These are phyloP conservation scores for Ustilago lituana DNA, from an alignment of 1,284 basidiomycete genomes.

Conservation along the genomic window DNA sequence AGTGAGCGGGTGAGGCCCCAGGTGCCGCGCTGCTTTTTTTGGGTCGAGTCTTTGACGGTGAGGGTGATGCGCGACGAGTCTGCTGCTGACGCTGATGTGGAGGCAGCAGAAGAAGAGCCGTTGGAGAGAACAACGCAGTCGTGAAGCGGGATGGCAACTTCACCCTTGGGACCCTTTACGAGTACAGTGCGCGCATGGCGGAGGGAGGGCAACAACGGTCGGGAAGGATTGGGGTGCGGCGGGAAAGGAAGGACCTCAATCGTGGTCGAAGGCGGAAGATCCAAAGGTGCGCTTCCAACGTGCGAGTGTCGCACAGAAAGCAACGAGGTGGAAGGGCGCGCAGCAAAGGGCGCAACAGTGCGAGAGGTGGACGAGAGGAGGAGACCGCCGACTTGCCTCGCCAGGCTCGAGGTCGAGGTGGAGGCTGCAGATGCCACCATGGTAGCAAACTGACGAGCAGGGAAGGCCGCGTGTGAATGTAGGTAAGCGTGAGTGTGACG, in stretches of 20 bases:
- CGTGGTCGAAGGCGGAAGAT: slow-evolving; percentile 44
- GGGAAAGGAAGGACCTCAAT: slow-evolving; percentile 56
- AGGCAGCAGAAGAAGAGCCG: background rate
- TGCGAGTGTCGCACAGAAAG: slow-evolving; percentile 49
- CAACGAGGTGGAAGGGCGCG: background rate
- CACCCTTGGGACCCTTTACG: slow-evolving; percentile 59
- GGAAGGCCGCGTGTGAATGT: no score
- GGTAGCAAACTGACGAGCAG: no score
- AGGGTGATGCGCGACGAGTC: slow-evolving; percentile 65
- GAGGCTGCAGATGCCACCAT: slow-evolving; percentile 28
- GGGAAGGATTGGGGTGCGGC: slow-evolving; percentile 60
- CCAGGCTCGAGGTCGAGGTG: slow-evolving; percentile 22
- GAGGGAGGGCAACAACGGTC: slow-evolving; percentile 49
- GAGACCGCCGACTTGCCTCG: slow-evolving; percentile 20
- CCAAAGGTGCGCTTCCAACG: slow-evolving; percentile 57
- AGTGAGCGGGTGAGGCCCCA: slow-evolving; percentile 94
- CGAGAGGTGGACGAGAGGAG: slow-evolving; percentile 69
- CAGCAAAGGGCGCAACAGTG: slow-evolving; percentile 67
- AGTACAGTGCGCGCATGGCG: slow-evolving; percentile 54
- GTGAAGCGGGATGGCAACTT: slow-evolving; percentile 58
- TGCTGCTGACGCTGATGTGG: background rate
- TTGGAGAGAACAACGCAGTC: slow-evolving; percentile 42
- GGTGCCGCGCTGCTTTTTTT: slow-evolving; percentile 82
- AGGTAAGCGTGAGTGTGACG: no score
- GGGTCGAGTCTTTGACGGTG: slow-evolving; percentile 76